Conservation (phyloP, 768 basidiomycete genomes). For the Termitomyces sp. region DNA sequence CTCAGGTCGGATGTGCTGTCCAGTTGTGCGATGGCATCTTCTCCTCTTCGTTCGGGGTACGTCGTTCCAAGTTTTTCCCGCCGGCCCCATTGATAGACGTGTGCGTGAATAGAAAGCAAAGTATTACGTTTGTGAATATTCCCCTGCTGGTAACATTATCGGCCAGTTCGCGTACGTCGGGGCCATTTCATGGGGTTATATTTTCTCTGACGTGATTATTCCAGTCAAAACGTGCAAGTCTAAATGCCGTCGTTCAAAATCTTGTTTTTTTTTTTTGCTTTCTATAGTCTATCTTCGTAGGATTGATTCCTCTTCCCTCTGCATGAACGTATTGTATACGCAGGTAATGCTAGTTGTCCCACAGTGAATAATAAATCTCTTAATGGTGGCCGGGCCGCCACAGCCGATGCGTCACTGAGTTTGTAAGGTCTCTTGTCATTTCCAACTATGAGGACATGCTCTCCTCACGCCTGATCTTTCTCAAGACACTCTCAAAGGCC, state of each 20-base stretch:
- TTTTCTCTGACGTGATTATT: neutral
- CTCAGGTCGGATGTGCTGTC: conserved; percentile 60
- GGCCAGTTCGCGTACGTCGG: conserved; percentile 54
- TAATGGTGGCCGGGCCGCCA: conserved; percentile 1
- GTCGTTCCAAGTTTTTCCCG: conserved; percentile 16
- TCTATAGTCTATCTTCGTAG: conserved; percentile 1
- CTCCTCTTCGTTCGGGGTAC: conserved; percentile 45
- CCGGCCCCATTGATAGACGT: neutral
- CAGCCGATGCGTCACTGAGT: neutral
- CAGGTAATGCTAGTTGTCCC: neutral
- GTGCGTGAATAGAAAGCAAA: conserved; percentile 39
- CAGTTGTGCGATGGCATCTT: conserved; percentile 57
- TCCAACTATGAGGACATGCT: conserved; percentile 23
- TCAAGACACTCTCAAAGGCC: conserved; percentile 46
- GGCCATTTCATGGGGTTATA: neutral
- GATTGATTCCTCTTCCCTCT: conserved; percentile 10
- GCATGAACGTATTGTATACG: neutral
- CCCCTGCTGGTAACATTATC: conserved; percentile 55
- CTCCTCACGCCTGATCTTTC: conserved; percentile 27
- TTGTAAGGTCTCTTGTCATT: neutral
- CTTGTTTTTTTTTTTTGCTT: conserved; percentile 2
- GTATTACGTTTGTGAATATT: conserved; percentile 70
- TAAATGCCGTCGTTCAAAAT: conserved; percentile 14
- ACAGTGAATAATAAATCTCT: neutral
- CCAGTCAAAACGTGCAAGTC: conserved; percentile 42